Percentiles rank a stretch among this genome's conserved stretches.
These are phyloP conservation scores for Neopestalotiopsis clavispora DNA, from an alignment of 2,329 filamentous ascomycete genomes.

Conservation along the genomic window DNA sequence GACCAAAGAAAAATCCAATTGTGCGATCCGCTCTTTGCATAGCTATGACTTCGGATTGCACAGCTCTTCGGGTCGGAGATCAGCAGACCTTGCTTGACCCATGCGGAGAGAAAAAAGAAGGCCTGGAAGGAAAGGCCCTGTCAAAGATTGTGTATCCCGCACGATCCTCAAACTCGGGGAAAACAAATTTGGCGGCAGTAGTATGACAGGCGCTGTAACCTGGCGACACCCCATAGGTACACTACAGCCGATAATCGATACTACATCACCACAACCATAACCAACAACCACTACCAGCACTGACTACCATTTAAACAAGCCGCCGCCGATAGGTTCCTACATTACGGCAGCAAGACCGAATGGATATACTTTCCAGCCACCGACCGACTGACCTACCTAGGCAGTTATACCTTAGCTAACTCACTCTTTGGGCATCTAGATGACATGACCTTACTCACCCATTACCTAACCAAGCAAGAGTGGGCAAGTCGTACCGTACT, in stretches of 20 bases:
- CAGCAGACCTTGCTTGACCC: not conserved
- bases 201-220: not conserved
- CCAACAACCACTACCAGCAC: not conserved
- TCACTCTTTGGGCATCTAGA: too few species aligned
- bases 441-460: not conserved
- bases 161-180: slow-evolving; percentile 1
- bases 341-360: not conserved
- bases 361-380: not conserved
- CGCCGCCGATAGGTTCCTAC: too few species aligned
- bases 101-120: not conserved
- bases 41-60: not conserved
- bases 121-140: not conserved
- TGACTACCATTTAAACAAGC: too few species aligned
- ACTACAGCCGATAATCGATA: too few species aligned
- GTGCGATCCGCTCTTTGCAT: not conserved
- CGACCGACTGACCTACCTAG: not conserved
- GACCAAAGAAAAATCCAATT: not conserved
- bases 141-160: not conserved
- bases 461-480: not conserved
- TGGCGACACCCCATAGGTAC: not conserved
- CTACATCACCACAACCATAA: not conserved
- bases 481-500: not conserved
- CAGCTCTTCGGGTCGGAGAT: not conserved
- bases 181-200: not conserved
- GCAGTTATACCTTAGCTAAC: too few species aligned